Conservation (phyloP, 352 stramenopile species). For the Peronospora farinosa region DNA sequence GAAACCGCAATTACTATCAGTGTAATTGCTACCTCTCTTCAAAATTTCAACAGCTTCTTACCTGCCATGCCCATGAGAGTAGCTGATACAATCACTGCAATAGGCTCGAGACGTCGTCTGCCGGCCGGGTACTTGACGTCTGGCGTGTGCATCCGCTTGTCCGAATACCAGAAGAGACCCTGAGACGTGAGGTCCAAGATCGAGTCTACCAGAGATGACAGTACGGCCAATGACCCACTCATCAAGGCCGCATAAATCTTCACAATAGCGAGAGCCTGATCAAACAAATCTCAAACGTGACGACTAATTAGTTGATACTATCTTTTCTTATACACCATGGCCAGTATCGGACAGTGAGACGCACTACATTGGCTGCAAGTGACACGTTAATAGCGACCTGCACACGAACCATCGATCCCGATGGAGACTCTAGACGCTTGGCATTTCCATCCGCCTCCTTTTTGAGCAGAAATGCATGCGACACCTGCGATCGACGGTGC, state of each 20-base stretch:
- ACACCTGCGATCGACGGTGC: constrained; percentile 56
- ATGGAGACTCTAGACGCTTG: constrained; percentile 33
- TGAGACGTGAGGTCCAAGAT: constrained; percentile 92
- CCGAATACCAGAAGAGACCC: constrained; percentile 90
- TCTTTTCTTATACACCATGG: background rate
- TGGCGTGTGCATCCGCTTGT: constrained; percentile 86
- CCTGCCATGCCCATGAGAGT: constrained; percentile 95
- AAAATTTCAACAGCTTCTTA: constrained; percentile 11
- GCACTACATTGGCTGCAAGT: constrained; percentile 62
- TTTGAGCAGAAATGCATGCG: constrained; percentile 60
- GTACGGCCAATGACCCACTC: constrained; percentile 88
- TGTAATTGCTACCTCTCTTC: background rate
- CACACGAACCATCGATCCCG: constrained; percentile 31
- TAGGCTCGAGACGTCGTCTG: constrained; percentile 87
- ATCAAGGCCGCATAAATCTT: constrained; percentile 76
- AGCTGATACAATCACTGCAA: constrained; percentile 93
- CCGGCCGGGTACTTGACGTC: constrained; percentile 92
- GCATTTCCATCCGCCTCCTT: constrained; percentile 45
- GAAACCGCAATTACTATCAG: constrained; percentile 8
- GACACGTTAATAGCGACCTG: constrained; percentile 67
- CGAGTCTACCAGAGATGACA: constrained; percentile 92
- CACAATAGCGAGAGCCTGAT: constrained; percentile 45
- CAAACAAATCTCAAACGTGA: background rate
- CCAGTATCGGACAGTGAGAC: constrained; percentile 14
- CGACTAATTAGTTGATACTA: constrained; percentile 7